Base-by-base conservation (phyloP, 495 filamentous ascomycete species). In the Viridothelium virens region DNA sequence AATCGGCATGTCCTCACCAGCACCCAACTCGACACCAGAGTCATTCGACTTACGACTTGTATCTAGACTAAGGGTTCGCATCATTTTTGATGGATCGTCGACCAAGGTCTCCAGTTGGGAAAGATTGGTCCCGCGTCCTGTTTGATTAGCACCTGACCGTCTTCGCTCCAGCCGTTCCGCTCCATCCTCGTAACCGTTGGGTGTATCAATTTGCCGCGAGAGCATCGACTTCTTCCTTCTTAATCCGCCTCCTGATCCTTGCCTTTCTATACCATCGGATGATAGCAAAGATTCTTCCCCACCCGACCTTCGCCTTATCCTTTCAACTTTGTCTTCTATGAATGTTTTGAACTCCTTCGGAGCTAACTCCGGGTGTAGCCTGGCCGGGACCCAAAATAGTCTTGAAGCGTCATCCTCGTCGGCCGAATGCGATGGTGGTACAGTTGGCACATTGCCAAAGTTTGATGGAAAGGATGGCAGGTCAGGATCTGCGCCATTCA, bases 321-420 rank as follows among this genome's bases (percentile, higher is more conserved):
- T 85, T 63, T 95, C 87, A 34, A 96, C 89, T 72, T 91, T 88
- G 56, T 92, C 94, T 72, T 97, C 93, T 0, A 99, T 82, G 71
- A 97, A 99, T 1, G 90, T 90, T 77, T 94, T 96, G 80, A 97
- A 99, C 72, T 97, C 95, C 75, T 88, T 91, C 4, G 94, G 95
- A 37, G 95, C 94, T 38, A 99, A 79, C 77, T 97, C 94, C 12
- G 94, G 94, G 72, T 99, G 94, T 18, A 97, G 80, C 65, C 92
- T 85, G 33, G 94, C 94, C 0, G 94, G 94, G 36, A 99, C 94
- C 94, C 94, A 99, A 65, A 97, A 91, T 62, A 97, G 76, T 67
- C 90, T 85, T 1, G 92, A 90, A 3, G 91, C 84, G 77, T 97
- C 95, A 71, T 91, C 88, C 74, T 90, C 85, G 68, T 92, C 89